These are phyloP conservation scores for Lentithecium fluviatile DNA, from an alignment of 495 filamentous ascomycete species.

Conservation along the genomic window DNA sequence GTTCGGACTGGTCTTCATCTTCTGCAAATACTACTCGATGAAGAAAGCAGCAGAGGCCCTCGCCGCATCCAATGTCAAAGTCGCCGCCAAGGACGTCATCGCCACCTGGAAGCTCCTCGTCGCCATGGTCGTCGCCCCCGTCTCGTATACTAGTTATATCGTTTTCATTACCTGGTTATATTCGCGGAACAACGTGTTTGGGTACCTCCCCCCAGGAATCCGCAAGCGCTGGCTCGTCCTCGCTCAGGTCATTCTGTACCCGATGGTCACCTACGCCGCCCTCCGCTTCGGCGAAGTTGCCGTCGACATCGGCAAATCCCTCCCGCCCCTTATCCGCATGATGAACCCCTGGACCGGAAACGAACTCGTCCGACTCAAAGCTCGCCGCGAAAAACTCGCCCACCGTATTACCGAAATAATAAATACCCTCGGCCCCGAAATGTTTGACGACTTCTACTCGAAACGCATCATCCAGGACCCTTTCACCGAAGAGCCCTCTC, in stretches of 20 bases:
- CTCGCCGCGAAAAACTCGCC: constrained; percentile 68
- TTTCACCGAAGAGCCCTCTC: constrained; percentile 44
- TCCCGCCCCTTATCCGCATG: constrained; percentile 84
- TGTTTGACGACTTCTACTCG: constrained; percentile 94
- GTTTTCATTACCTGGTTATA: constrained; percentile 72
- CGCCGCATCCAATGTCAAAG: constrained; percentile 88
- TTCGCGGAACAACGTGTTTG: constrained; percentile 75
- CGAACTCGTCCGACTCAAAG: constrained; percentile 74
- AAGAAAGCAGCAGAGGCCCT: constrained; percentile 88
- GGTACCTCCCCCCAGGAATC: constrained; percentile 73
- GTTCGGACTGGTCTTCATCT: constrained; percentile 89
- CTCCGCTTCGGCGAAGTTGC: constrained; percentile 94
- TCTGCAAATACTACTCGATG: constrained; percentile 82
- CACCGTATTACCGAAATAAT: constrained; percentile 86
- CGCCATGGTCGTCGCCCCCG: constrained; percentile 79
- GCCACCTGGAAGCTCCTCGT: constrained; percentile 98
- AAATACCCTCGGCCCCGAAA: constrained; percentile 91
- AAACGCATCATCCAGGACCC: constrained; percentile 71
- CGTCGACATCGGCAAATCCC: constrained; percentile 97
- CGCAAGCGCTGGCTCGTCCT: constrained; percentile 69
- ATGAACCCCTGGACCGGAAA: constrained; percentile 82
- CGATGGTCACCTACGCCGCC: constrained; percentile 85
- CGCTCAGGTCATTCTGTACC: constrained; percentile 73
- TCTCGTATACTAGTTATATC: constrained; percentile 81
- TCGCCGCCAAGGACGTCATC: constrained; percentile 92